Evolutionary conservation across 2,329 filamentous ascomycete genomes (phyloP).

Genomic region (Ophiostoma montium): DNA sequence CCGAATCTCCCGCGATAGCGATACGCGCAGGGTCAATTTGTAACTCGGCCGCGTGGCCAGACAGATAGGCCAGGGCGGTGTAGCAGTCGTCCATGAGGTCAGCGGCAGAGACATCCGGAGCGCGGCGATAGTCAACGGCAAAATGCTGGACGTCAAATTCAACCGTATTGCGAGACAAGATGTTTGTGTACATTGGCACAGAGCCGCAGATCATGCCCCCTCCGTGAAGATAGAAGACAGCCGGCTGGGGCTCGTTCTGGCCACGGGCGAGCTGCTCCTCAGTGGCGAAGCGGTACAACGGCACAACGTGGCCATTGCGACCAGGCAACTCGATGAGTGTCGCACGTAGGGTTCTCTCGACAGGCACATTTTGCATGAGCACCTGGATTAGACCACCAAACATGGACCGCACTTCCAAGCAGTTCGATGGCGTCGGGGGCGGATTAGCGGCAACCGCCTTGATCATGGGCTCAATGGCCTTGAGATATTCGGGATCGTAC

Average conservation of each 20-base stretch:
- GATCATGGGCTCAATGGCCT: too few species aligned
- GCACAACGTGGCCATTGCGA: too few species aligned
- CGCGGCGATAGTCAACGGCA: constrained; percentile 33
- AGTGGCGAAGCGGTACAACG: constrained; percentile 10
- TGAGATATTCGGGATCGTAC: too few species aligned
- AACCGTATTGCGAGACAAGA: constrained; percentile 11
- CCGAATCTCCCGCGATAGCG: constrained; percentile 16
- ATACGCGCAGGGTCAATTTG: constrained; percentile 17
- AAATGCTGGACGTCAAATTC: constrained; percentile 14
- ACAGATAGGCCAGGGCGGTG: constrained; percentile 21
- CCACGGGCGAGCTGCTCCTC: neutral
- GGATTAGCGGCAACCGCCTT: too few species aligned
- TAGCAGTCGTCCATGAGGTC: constrained; percentile 27
- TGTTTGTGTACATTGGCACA: constrained; percentile 9
- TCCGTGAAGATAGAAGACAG: constrained; percentile 16
- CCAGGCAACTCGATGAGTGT: too few species aligned
- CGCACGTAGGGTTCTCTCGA: too few species aligned
- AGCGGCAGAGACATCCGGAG: constrained; percentile 34
- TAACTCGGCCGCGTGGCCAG: constrained; percentile 14
- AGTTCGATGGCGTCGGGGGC: too few species aligned
- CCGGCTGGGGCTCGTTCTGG: constrained; percentile 4
- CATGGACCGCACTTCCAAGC: too few species aligned
- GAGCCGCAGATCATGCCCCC: constrained; percentile 17
- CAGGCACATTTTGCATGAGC: too few species aligned
- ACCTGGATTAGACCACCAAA: too few species aligned